Evolutionary conservation across 805 yeast genomes (phyloP).

Genomic region (Nakazawaea wyomingensis): DNA sequence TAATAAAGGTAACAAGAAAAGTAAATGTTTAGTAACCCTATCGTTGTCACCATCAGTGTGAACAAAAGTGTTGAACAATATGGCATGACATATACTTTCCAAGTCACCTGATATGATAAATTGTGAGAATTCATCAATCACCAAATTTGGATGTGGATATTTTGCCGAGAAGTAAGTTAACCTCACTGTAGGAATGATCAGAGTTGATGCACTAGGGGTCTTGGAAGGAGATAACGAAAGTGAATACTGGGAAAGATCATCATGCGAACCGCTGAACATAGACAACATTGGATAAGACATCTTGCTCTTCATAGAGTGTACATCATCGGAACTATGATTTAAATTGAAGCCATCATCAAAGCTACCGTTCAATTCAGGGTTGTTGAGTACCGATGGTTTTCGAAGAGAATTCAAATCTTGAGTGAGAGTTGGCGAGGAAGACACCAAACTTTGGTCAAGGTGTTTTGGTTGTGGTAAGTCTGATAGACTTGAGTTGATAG

Average conservation of each 20-base stretch:
- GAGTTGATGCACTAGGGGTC: background rate
- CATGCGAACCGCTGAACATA: background rate
- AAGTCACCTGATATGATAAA: conserved; percentile 45
- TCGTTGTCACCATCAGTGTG: conserved; percentile 22
- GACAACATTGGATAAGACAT: conserved; percentile 3
- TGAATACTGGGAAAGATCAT: conserved; percentile 4
- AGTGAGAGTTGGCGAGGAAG: conserved; percentile 7
- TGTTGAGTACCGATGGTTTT: background rate
- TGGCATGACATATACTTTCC: conserved; percentile 74
- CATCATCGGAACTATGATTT: background rate
- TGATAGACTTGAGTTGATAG: background rate
- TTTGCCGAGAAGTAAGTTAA: conserved; percentile 32
- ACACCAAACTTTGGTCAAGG: background rate
- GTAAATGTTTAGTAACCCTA: conserved; percentile 33
- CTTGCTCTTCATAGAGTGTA: conserved; percentile 5
- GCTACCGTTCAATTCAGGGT: background rate
- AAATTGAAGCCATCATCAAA: background rate
- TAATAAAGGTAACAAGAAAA: conserved; percentile 50
- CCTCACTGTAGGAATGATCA: background rate
- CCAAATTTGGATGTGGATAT: conserved; percentile 61
- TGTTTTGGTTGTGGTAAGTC: background rate
- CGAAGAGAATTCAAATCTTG: conserved; percentile 2
- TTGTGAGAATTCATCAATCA: conserved; percentile 42
- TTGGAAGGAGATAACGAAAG: conserved; percentile 4
- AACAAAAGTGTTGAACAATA: conserved; percentile 46